Conservation (phyloP, 2,329 filamentous ascomycete species). For the Onygena corvina region DNA sequence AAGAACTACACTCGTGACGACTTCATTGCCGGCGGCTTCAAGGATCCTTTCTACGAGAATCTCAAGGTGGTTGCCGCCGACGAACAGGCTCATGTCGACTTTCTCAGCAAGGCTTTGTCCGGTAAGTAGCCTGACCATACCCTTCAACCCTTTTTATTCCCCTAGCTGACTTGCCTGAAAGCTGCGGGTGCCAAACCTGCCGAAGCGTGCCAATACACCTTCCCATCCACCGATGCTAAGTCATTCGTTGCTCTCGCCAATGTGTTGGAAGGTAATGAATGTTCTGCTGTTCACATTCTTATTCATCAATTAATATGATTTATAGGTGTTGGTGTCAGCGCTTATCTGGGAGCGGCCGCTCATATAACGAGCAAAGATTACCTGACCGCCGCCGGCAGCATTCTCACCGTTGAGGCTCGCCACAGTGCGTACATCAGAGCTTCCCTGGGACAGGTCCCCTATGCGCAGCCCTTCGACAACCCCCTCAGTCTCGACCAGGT, state of each 20-base stretch:
- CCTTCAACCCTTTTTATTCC: too few relatives aligned
- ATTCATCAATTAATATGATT: too few relatives aligned
- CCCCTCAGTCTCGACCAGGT: slow-evolving; percentile 48
- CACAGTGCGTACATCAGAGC: slow-evolving; percentile 52
- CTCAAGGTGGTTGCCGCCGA: slow-evolving; percentile 46
- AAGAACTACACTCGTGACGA: slow-evolving; percentile 44
- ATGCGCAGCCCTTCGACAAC: slow-evolving; percentile 49
- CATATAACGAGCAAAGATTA: slow-evolving; percentile 47
- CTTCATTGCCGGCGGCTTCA: slow-evolving; percentile 43
- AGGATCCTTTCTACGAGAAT: slow-evolving; percentile 44
- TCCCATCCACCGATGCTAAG: slow-evolving; percentile 38
- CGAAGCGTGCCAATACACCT: slow-evolving; percentile 45
- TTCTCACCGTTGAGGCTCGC: slow-evolving; percentile 53
- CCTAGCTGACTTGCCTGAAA: too few relatives aligned
- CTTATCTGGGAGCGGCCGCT: slow-evolving; percentile 52
- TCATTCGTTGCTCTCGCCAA: slow-evolving; percentile 43
- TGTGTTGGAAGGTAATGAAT: slow-evolving; percentile 40
- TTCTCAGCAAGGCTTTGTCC: slow-evolving; percentile 39
- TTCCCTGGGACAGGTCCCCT: slow-evolving; percentile 39
- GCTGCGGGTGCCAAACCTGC: slow-evolving; percentile 39
- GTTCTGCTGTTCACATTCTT: too few relatives aligned
- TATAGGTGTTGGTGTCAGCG: slow-evolving; percentile 39
- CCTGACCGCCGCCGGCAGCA: slow-evolving; percentile 49
- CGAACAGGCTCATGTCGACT: slow-evolving; percentile 47
- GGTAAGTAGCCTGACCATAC: slow-evolving; percentile 20